phyloP scores from a whole-genome alignment of 169 alveolate species.

The Babesia gibsoni region DNA sequence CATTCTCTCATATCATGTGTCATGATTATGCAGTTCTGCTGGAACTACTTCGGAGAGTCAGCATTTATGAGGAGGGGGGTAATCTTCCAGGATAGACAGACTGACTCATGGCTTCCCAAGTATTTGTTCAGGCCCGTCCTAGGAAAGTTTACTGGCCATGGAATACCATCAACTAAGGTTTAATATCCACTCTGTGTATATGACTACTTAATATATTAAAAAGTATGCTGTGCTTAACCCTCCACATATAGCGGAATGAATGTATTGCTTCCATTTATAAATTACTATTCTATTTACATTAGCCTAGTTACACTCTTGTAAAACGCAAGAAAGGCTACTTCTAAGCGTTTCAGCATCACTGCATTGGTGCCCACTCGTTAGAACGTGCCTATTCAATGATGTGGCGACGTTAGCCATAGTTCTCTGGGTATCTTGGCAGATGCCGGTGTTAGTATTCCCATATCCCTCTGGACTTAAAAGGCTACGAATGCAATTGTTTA shows the following conservation, averaged over 20 bases:
- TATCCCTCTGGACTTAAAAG: too few relatives aligned
- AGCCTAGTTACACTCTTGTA: too few relatives aligned
- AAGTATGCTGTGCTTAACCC: not conserved
- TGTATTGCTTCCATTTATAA: not conserved
- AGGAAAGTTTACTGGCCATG: slow-evolving; percentile 45
- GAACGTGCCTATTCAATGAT: too few relatives aligned
- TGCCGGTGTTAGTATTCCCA: too few relatives aligned
- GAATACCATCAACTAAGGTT: too few relatives aligned
- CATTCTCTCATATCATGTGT: not conserved
- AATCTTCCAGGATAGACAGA: slow-evolving; percentile 47
- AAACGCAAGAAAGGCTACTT: too few relatives aligned
- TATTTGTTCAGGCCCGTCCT: slow-evolving; percentile 55
- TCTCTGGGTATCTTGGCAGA: too few relatives aligned
- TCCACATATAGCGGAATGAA: not conserved
- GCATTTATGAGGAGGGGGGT: slow-evolving; percentile 63
- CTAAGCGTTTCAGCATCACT: too few relatives aligned
- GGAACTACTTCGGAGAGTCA: slow-evolving; percentile 34
- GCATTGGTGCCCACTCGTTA: too few relatives aligned
- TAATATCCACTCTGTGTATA: too few relatives aligned
- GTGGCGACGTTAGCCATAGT: too few relatives aligned
- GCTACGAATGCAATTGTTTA: too few relatives aligned
- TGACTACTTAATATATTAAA: not conserved
- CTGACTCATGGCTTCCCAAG: slow-evolving; percentile 38
- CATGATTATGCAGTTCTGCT: slow-evolving; percentile 20
- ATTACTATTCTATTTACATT: not conserved